A percentile compares a stretch with the other conserved stretches of the same genome.
Evolutionary conservation across 257 asterid species (phyloP).

Genomic region (Nicotiana tomentosiformis): DNA sequence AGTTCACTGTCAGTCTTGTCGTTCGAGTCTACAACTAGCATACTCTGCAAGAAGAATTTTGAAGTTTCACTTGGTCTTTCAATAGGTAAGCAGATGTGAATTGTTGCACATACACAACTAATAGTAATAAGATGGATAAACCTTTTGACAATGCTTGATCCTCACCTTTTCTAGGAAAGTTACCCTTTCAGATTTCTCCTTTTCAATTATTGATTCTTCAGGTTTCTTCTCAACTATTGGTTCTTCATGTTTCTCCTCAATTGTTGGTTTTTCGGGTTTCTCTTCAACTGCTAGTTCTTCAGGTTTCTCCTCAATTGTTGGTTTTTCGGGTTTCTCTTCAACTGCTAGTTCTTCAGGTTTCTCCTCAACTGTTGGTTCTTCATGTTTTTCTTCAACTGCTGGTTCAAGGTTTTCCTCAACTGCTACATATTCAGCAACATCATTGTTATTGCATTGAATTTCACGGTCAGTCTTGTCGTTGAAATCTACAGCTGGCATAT

Average conservation of each 20-base stretch:
- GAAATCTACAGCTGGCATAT: constrained; percentile 7
- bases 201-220: not conserved
- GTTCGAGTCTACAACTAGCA: not conserved
- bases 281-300: not conserved
- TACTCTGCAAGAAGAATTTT: not conserved
- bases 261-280: not conserved
- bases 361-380: not conserved
- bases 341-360: not conserved
- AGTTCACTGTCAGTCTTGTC: constrained; percentile 12
- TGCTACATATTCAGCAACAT: not conserved
- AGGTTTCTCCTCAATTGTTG: too few relatives aligned
- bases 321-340: not conserved
- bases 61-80: not conserved
- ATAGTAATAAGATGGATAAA: not conserved
- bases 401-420: not conserved
- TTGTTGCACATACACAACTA: not conserved
- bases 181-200: not conserved
- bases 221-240: not conserved
- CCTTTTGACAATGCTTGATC: not conserved
- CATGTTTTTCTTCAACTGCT: not conserved
- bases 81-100: not conserved
- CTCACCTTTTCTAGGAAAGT: not conserved
- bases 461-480: constrained; percentile 12
- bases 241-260: not conserved
- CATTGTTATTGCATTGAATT: not conserved